Evolutionary conservation across 257 asterid species (phyloP).

Genomic region (Parsonsia alboflavescens): DNA sequence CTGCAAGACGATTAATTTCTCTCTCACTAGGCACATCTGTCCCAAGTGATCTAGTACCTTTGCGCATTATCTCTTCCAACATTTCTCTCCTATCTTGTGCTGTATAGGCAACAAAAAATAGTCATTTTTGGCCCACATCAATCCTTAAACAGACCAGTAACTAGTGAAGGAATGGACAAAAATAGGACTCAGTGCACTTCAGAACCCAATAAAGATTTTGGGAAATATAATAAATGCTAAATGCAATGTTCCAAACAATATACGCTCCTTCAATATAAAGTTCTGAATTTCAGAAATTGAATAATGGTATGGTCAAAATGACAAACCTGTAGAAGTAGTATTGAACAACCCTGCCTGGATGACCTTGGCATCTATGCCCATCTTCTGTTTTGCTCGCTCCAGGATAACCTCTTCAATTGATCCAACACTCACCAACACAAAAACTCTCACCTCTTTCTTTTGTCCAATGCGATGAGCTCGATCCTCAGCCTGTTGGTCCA

Average conservation of each 20-base stretch:
- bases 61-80: slow-evolving; percentile 96
- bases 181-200: background rate
- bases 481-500: slow-evolving; percentile 99
- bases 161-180: background rate
- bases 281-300: background rate
- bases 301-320: slow-evolving; percentile 13
- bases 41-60: slow-evolving; percentile 84
- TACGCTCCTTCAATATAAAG: background rate
- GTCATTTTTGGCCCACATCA: slow-evolving; percentile 9
- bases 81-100: slow-evolving; percentile 93
- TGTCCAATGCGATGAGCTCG: slow-evolving; percentile 99
- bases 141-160: background rate
- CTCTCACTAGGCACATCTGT: slow-evolving; percentile 95
- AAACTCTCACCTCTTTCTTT: slow-evolving; percentile 95
- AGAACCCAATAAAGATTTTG: background rate
- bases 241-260: background rate
- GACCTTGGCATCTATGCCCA: slow-evolving; percentile 98
- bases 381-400: slow-evolving; percentile 98
- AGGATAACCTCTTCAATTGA: slow-evolving; percentile 93
- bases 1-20: slow-evolving; percentile 95
- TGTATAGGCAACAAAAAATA: slow-evolving; percentile 31
- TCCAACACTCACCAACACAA: slow-evolving; percentile 93
- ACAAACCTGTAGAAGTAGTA: slow-evolving; percentile 96
- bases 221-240: background rate
- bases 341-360: slow-evolving; percentile 99